A percentile compares a stretch with the other conserved stretches of the same genome.
Conservation (phyloP, 306 rosid species). For the Vachellia collinsii region DNA sequence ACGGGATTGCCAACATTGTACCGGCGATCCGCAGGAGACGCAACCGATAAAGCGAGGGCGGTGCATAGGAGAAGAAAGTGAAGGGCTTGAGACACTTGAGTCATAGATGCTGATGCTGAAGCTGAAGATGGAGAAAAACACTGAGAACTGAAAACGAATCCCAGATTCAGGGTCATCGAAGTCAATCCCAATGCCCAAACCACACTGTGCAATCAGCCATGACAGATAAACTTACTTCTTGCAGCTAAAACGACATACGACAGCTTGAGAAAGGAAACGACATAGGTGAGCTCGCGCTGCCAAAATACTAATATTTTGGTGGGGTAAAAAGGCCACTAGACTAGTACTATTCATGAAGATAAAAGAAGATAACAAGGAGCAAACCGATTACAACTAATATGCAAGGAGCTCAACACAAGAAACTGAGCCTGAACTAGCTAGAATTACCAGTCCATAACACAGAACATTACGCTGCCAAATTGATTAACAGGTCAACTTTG, state of each 20-base stretch:
- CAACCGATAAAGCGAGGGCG: constrained; percentile 34
- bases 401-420: neutral
- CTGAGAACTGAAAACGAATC: neutral
- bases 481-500: neutral
- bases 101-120: constrained; percentile 52
- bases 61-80: constrained; percentile 42
- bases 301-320: neutral
- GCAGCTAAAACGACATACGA: constrained; percentile 1
- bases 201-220: neutral
- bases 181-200: neutral
- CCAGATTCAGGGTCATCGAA: constrained; percentile 30
- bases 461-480: neutral
- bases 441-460: neutral
- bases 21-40: constrained; percentile 55
- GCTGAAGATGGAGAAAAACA: neutral
- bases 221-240: neutral
- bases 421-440: neutral
- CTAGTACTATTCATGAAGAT: neutral
- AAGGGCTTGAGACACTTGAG: constrained; percentile 23
- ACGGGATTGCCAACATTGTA: constrained; percentile 63
- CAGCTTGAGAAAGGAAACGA: neutral
- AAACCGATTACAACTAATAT: neutral
- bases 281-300: neutral
- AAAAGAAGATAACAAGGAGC: neutral
- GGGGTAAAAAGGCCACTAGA: neutral